phyloP scores from a whole-genome alignment of 2,329 filamentous ascomycete species.

The Ophiocordyceps camponoti-leonardi region DNA sequence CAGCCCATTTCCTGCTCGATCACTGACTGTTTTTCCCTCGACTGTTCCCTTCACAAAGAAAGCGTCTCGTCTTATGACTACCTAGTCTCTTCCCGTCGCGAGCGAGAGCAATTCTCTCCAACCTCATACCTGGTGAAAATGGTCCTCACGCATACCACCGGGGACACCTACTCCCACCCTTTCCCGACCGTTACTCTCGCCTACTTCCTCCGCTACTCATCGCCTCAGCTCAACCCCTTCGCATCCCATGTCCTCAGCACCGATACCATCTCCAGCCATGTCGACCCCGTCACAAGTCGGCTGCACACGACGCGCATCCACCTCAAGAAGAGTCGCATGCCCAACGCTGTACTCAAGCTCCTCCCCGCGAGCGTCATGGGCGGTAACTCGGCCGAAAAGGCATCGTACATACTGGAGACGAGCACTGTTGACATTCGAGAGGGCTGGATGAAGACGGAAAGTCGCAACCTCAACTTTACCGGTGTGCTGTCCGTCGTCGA shows the following conservation, averaged over 20 bases:
- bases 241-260: slow-evolving; percentile 67
- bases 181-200: slow-evolving; percentile 76
- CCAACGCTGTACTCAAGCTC: slow-evolving; percentile 56
- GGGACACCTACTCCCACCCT: slow-evolving; percentile 61
- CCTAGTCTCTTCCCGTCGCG: slow-evolving; percentile 7
- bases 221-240: slow-evolving; percentile 56
- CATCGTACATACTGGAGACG: slow-evolving; percentile 66
- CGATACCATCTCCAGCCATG: slow-evolving; percentile 59
- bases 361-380: slow-evolving; percentile 54
- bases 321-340: slow-evolving; percentile 65
- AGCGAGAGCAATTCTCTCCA: slow-evolving; percentile 2
- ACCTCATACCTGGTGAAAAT: slow-evolving; percentile 19
- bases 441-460: slow-evolving; percentile 72
- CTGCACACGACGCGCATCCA: slow-evolving; percentile 67
- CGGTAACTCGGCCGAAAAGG: slow-evolving; percentile 44
- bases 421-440: slow-evolving; percentile 64
- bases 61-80: slow-evolving; percentile 7
- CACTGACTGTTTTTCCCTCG: background rate
- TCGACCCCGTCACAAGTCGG: slow-evolving; percentile 57
- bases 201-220: slow-evolving; percentile 77
- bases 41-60: background rate
- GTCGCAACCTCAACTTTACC: slow-evolving; percentile 66
- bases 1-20: background rate
- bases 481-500: slow-evolving; percentile 66
- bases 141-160: slow-evolving; percentile 47